These are phyloP conservation scores for Neopestalotiopsis rosae DNA, from an alignment of 2,329 filamentous ascomycete species.

Conservation along the genomic window DNA sequence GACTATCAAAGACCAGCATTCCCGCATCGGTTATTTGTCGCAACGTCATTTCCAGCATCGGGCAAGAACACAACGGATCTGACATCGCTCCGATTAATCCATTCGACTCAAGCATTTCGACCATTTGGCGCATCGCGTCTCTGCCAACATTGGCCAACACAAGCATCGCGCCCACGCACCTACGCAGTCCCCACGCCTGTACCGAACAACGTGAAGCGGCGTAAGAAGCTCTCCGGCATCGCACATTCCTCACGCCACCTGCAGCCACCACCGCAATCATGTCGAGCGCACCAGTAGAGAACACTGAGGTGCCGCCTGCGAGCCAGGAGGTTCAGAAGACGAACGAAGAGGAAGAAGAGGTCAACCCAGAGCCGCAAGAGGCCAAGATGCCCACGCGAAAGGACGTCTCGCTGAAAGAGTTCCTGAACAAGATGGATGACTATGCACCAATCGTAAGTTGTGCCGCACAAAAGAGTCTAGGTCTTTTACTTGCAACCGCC, in stretches of 20 bases:
- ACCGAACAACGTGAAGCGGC: not conserved
- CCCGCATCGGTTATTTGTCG: not conserved
- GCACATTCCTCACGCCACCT: not conserved
- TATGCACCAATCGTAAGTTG: conserved; percentile 89
- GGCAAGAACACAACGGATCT: not conserved
- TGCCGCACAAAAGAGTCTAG: not conserved
- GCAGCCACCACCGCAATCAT: conserved; percentile 23
- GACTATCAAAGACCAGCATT: not conserved
- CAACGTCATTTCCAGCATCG: not conserved
- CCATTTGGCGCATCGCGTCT: not conserved
- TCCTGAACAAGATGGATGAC: conserved; percentile 95
- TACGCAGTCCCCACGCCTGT: not conserved
- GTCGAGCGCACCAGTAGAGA: conserved; percentile 34
- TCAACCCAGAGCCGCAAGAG: conserved; percentile 42
- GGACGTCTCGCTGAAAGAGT: conserved; percentile 90
- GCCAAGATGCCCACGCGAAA: conserved; percentile 79
- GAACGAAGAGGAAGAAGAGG: conserved; percentile 25
- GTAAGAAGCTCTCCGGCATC: not conserved
- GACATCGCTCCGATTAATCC: too few species aligned
- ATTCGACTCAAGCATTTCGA: not conserved
- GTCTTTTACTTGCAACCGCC: conserved; percentile 1
- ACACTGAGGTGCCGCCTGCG: conserved; percentile 32
- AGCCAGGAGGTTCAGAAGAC: conserved; percentile 26
- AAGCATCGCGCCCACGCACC: not conserved
- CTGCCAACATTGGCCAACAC: not conserved